Conservation (phyloP, 2,329 filamentous ascomycete species). For the Nemania diffusa region DNA sequence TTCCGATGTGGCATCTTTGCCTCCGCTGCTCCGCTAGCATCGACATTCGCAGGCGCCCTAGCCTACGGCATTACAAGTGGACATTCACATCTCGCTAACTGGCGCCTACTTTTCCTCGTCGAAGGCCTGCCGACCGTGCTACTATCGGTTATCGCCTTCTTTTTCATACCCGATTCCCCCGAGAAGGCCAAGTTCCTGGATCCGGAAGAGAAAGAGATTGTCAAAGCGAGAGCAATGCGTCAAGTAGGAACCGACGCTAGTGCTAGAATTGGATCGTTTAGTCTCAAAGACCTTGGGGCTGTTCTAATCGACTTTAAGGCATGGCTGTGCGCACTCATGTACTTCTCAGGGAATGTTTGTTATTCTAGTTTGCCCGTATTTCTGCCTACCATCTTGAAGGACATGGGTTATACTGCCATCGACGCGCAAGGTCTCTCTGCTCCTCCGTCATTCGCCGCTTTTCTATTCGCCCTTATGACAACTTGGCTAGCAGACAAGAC, state of each 20-base stretch:
- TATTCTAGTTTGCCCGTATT: conserved; percentile 91
- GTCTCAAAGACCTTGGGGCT: conserved; percentile 65
- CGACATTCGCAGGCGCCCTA: conserved; percentile 81
- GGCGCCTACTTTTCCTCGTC: conserved; percentile 83
- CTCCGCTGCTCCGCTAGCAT: conserved; percentile 81
- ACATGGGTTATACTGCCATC: conserved; percentile 70
- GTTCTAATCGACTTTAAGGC: conserved; percentile 72
- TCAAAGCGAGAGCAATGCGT: conserved; percentile 71
- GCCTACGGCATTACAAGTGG: conserved; percentile 81
- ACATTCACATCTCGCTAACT: conserved; percentile 78
- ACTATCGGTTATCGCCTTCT: conserved; percentile 77
- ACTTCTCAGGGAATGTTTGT: conserved; percentile 87
- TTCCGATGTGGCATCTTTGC: conserved; percentile 54
- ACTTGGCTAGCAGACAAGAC: conserved; percentile 46
- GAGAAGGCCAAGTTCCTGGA: conserved; percentile 71
- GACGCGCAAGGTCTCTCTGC: conserved; percentile 44
- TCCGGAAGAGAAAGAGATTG: conserved; percentile 73
- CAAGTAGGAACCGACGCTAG: conserved; percentile 54
- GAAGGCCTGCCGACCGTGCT: conserved; percentile 87
- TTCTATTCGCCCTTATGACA: conserved; percentile 41
- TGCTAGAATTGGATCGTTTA: conserved; percentile 56
- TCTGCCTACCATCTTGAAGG: conserved; percentile 79
- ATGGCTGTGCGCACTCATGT: conserved; percentile 82
- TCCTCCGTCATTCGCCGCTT: conserved; percentile 44
- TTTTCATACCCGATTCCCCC: conserved; percentile 79